These are phyloP conservation scores for Cyathus striatus DNA, from an alignment of 768 basidiomycete species.

Conservation along the genomic window DNA sequence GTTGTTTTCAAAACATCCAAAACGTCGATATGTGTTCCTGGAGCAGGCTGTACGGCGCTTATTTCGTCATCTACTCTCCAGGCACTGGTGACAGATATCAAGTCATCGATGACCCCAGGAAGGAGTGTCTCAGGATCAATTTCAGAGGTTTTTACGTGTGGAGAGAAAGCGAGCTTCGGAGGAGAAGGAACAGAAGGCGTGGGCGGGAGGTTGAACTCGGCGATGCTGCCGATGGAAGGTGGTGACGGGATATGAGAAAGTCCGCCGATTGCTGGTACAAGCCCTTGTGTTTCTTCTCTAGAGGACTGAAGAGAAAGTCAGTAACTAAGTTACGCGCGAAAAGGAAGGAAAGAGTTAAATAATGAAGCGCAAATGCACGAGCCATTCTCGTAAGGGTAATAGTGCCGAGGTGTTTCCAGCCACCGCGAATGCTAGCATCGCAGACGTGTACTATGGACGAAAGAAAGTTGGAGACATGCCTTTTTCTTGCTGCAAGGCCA, in stretches of 20 bases:
- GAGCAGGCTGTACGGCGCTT: neutral
- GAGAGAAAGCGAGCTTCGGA: conserved; percentile 39
- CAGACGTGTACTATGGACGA: neutral
- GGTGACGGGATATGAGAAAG: conserved; percentile 36
- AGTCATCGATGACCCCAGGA: conserved; percentile 73
- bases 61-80: conserved; percentile 46
- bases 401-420: no score
- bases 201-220: conserved; percentile 63
- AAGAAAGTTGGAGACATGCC: conserved; percentile 34
- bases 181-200: conserved; percentile 54
- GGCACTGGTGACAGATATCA: conserved; percentile 52
- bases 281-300: conserved; percentile 51
- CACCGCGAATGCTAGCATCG: no score
- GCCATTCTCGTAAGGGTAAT: no score
- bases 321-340: conserved; percentile 3
- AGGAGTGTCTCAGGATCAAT: conserved; percentile 75
- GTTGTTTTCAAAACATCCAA: conserved; percentile 72
- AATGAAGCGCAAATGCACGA: neutral
- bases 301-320: conserved; percentile 19
- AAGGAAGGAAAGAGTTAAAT: conserved; percentile 2
- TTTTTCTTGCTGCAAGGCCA: conserved; percentile 66
- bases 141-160: conserved; percentile 60
- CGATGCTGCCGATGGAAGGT: conserved; percentile 35
- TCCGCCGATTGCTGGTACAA: conserved; percentile 77
- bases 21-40: conserved; percentile 42